Evolutionary conservation across 2,329 filamentous ascomycete species (phyloP), one percentile per base, ranked within the genome.

Genomic region (Ophiostoma fasciatum): DNA sequence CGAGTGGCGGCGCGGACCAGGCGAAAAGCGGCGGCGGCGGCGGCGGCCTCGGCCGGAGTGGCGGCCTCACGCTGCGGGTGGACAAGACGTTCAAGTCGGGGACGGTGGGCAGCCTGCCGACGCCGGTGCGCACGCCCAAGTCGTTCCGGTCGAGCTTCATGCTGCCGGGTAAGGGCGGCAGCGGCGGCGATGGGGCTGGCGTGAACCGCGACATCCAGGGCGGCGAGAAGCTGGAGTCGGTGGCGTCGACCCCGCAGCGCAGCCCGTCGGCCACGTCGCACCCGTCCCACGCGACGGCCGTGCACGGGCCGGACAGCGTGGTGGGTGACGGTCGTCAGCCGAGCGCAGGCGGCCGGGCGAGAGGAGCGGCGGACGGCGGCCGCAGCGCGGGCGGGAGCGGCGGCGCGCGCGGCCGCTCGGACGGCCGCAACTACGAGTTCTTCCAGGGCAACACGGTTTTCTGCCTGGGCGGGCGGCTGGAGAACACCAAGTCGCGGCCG

Each of bases 391-490:
- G 25, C 9, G 26, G 26, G 11, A 15, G 14, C 26, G 13, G 23
- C 33, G 22, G 26, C 29, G 21, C 17, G 17, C 14, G 26, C 13
- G 31, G 21, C 74, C 80, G 31, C 77, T 69, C 45, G n/a, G 17
- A 17, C 21, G 76, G 82, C 35, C 78, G 70, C 45, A 94, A 94
- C 48, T 81, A 88, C 57, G 74, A 96, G 53, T 94, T 94, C 55
- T 96, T 94, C 50, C 73, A 82, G 30, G 90, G 90, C 31, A 98
- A 96, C 51, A 94, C 84, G 0, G 64, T 85, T 18, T 98, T 98
- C 52, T 94, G 77, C 54, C 66, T 82, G 40, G 80, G 82, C 23
- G 90, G 90, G 7, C 72, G 90, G 40, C 66, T 90, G 41, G 83
- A 94, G 51, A 94, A 96, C 56, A 80, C 90, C 25, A 74, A 75